Conservation (phyloP, 768 basidiomycete genomes). For the Mycena indigotica region DNA sequence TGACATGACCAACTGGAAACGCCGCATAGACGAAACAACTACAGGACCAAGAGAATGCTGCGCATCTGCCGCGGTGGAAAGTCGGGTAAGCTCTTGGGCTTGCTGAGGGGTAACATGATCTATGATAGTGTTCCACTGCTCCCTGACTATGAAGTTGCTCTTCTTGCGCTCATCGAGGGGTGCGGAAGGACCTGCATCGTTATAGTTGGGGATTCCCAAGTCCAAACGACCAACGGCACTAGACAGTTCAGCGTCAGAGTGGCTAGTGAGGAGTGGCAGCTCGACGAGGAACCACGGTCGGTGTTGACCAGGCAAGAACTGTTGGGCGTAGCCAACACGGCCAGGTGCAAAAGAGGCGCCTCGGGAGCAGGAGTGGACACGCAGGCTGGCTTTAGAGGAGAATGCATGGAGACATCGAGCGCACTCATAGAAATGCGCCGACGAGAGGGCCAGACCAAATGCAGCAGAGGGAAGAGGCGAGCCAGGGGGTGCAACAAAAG, state of each 20-base stretch:
- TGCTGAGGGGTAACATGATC: neutral
- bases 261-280: neutral
- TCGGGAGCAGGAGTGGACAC: neutral
- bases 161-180: neutral
- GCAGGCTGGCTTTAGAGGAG: neutral
- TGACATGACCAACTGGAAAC: neutral
- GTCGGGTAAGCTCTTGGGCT: neutral
- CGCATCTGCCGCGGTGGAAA: neutral
- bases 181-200: no score
- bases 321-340: neutral
- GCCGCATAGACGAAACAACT: neutral
- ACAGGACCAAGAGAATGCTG: neutral
- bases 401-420: neutral
- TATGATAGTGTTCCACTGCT: neutral
- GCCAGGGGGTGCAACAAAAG: neutral
- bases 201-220: neutral
- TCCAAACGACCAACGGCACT: neutral
- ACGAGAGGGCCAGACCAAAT: neutral
- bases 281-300: neutral
- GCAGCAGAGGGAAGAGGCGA: no score
- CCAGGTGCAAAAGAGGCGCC: neutral
- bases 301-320: neutral
- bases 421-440: neutral
- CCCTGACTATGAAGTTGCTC: neutral
- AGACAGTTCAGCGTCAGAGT: neutral